Percentiles rank a stretch among this genome's conserved stretches.
Evolutionary conservation across 2,329 filamentous ascomycete species (phyloP).

Genomic region (Penicillium crustosum): DNA sequence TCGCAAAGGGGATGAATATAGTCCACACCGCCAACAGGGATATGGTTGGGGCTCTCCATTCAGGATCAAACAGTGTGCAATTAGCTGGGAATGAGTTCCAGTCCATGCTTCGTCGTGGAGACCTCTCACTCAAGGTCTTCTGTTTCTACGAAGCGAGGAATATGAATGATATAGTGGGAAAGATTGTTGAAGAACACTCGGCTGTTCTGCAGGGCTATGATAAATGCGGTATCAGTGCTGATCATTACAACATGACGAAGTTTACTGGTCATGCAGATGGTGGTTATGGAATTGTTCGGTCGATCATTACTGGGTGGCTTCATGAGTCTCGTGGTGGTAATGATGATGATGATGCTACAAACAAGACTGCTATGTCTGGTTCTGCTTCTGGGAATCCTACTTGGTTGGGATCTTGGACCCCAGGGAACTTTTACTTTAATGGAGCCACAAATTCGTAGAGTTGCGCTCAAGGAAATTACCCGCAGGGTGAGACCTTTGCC

Average conservation of each 20-base stretch:
- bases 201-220: constrained; percentile 9
- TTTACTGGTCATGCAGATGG: constrained; percentile 3
- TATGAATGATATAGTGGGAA: constrained; percentile 9
- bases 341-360: background rate
- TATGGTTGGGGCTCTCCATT: background rate
- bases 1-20: constrained; percentile 1
- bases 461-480: background rate
- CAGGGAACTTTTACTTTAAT: background rate
- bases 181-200: constrained; percentile 13
- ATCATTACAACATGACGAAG: constrained; percentile 11
- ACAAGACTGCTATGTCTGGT: background rate
- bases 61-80: constrained; percentile 4
- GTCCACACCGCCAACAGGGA: background rate
- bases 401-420: constrained; percentile 4
- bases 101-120: constrained; percentile 5
- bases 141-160: constrained; percentile 14
- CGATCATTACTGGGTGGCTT: background rate
- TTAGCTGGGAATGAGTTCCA: constrained; percentile 6
- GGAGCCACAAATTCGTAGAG: background rate
- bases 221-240: constrained; percentile 4
- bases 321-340: background rate
- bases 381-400: background rate
- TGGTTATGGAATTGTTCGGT: constrained; percentile 1
- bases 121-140: constrained; percentile 7
- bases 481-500: background rate